A percentile compares a stretch with the other conserved stretches of the same genome.
These are phyloP conservation scores for Pseudogymnoascus pannorum DNA, from an alignment of 2,329 filamentous ascomycete genomes.

Conservation along the genomic window DNA sequence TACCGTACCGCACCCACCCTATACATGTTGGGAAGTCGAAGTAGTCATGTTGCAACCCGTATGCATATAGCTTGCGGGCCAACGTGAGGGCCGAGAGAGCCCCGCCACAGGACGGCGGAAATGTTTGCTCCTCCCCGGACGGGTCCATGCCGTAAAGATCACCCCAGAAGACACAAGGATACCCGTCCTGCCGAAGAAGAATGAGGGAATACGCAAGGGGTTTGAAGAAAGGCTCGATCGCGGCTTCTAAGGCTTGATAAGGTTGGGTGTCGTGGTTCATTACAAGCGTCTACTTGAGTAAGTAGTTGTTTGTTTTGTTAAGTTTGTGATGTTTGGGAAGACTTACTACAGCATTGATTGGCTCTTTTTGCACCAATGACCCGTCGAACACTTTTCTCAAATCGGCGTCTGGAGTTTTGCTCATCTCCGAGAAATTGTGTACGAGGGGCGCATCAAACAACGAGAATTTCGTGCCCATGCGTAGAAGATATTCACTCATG, in stretches of 20 bases:
- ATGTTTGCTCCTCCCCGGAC: constrained; percentile 36
- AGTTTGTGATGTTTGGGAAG: background rate
- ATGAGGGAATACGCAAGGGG: constrained; percentile 65
- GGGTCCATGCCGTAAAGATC: constrained; percentile 57
- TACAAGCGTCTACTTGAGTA: constrained; percentile 47
- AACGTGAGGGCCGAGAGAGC: constrained; percentile 52
- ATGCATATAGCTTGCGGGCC: constrained; percentile 58
- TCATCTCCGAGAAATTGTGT: constrained; percentile 57
- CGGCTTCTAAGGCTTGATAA: constrained; percentile 54
- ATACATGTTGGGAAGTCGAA: constrained; percentile 54
- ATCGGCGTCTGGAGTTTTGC: constrained; percentile 49
- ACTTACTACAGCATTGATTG: constrained; percentile 50
- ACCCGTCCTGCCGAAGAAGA: constrained; percentile 54
- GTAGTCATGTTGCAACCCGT: constrained; percentile 58
- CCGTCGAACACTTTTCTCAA: constrained; percentile 56
- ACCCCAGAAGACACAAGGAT: constrained; percentile 64
- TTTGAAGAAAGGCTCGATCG: constrained; percentile 61
- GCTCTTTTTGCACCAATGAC: constrained; percentile 47
- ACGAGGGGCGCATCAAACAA: constrained; percentile 64
- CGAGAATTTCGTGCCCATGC: constrained; percentile 49
- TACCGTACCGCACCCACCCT: constrained; percentile 48
- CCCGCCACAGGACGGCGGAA: constrained; percentile 45
- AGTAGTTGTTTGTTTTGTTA: constrained; percentile 5
- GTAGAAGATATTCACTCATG: constrained; percentile 49
- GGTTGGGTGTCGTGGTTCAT: constrained; percentile 66